Evolutionary conservation across 495 filamentous ascomycete genomes (phyloP), one percentile per base, ranked within the genome.

Genomic region (Barbatosphaeria neglecta): DNA sequence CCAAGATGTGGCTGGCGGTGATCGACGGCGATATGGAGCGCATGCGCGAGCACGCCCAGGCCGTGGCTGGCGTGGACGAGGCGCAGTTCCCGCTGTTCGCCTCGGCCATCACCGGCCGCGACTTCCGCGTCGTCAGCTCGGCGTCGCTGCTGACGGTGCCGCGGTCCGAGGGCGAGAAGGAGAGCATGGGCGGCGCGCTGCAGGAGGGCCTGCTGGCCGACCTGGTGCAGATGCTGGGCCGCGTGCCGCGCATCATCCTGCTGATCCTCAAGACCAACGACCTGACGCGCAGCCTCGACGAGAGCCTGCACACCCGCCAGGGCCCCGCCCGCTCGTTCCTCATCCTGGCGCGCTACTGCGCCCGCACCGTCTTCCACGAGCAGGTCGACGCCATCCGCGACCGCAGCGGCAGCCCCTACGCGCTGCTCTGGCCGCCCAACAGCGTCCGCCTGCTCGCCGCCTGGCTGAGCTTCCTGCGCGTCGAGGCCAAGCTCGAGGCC

Each of bases 241-340:
- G 87, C 51, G 88, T 99, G 2, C 93, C 93, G 5, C 70, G 87
- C 11, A 84, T 97, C 47, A 93, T 99, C 33, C 74, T 99, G 15
- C 70, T 99, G 5, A 96, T 99, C 53, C 74, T 99, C 44, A 99
- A 99, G 67, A 99, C 93, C 1, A 99, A 99, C 60, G 93, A 99
- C 63, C 68, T 99, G 35, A 99, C 92, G 22, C 81, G 93, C 49
- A 90, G 84, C 50, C 76, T 99, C 23, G 93, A 99, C 55, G 93
- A 97, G 64, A 88, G 82, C 63, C 73, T 99, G 13, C 86, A 95
- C 46, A 97, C 92, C 17, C 74, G 83, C 10, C 82, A 87, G 54
- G 93, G 92, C 0, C 89, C 90, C 2, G 77, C 88, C 51, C 78
- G 90, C 18, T 86, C 82, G 10, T 99, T 97, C 61, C 69, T 97